Conservation (phyloP, 129 eudicot species). For the Centaurea solstitialis region DNA sequence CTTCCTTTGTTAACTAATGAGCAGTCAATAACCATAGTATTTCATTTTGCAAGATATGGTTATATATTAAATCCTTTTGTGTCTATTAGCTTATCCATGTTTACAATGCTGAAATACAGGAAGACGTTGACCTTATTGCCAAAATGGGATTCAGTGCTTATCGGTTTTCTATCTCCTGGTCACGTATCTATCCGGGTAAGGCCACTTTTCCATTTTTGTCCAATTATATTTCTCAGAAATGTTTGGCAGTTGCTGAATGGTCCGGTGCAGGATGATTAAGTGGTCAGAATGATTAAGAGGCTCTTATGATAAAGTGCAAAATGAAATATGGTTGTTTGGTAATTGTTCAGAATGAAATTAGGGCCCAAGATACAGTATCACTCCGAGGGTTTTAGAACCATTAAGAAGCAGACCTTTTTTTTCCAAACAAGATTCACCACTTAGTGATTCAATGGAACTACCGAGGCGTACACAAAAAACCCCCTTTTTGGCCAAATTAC, state of each 20-base stretch:
- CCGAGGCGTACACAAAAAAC: too few species aligned
- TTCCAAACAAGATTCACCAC: too few species aligned
- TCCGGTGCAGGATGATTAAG: too few species aligned
- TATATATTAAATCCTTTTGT: background rate
- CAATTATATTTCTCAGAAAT: slow-evolving; percentile 7
- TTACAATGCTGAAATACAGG: slow-evolving; percentile 48
- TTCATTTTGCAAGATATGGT: background rate
- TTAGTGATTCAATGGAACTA: too few species aligned
- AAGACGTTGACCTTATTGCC: slow-evolving; percentile 69
- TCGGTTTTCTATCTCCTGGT: slow-evolving; percentile 81
- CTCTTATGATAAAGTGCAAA: too few species aligned
- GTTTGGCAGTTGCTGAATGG: too few species aligned
- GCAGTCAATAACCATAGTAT: slow-evolving; percentile 10
- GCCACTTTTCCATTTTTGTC: background rate
- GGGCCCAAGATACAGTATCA: too few species aligned
- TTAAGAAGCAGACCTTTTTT: too few species aligned
- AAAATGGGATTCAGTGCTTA: slow-evolving; percentile 72
- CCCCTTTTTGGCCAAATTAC: background rate
- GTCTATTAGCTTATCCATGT: slow-evolving; percentile 15
- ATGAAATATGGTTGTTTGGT: too few species aligned
- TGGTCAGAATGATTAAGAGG: too few species aligned
- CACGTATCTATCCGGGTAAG: slow-evolving; percentile 81
- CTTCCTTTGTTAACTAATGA: background rate
- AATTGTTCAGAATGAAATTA: too few species aligned
- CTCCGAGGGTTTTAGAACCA: too few species aligned